Base-by-base conservation (phyloP, 345 rosid genomes). In the Camelina laxa region DNA sequence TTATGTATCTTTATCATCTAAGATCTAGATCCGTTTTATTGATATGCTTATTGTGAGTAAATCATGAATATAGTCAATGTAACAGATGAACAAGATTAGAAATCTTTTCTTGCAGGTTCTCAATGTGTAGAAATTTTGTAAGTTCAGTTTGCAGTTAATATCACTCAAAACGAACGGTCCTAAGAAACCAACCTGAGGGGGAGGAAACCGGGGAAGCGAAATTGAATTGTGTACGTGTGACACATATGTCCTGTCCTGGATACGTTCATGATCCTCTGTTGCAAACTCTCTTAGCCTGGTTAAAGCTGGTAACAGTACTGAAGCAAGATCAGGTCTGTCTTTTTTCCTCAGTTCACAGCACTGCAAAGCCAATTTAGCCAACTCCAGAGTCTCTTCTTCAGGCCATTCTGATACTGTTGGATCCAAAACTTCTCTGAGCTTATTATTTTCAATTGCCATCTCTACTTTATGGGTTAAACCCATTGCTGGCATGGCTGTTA, bases 291-390 rank as follows among this genome's bases (percentile, higher is more conserved):
- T 79, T 16, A 93, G 75, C 74, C 87, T 80, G 45, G 59, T 80
- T 64, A 91, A 84, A 76, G 84, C 86, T 9, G 97, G 97, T 64
- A 88, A 76, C 61, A 93, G 78, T 42, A 81, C 90, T 0, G 80
- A 51, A 47, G 78, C 85, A 30, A 93, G 94, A 41, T 88, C 88
- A 24, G 96, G 98, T 49, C 97, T 86, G 50, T 93, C 97, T 51
- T 78, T 91, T 81, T 84, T 89, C 82, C 94, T 83, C 74, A 89
- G 75, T 79, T 93, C 94, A 73, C 94, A 86, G 61, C 98, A 93
- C 30, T 76, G 72, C 67, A 93, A 70, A 24, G 89, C 90, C 61
- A 89, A 6, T 67, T 83, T 87, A 20, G 97, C 98, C 39, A 91
- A 48, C 39, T 77, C 77, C 53, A 89, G 54, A 31, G 94, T 80